Conservation (phyloP, 2,329 filamentous ascomycete species). For the Trichoderma brevicompactum region DNA sequence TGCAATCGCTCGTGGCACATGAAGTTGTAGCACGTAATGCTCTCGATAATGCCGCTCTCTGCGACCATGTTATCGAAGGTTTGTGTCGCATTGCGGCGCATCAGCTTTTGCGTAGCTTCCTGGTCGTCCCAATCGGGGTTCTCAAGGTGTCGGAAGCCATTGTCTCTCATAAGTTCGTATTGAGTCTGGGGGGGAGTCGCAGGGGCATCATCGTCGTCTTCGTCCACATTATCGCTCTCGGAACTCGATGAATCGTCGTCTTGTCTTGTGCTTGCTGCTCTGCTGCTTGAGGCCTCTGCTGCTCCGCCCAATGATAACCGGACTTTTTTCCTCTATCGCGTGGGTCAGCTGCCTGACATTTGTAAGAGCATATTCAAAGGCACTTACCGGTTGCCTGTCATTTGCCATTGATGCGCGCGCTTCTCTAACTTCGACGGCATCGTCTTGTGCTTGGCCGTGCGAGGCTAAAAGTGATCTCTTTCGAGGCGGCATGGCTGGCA, state of each 20-base stretch:
- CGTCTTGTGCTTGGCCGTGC: constrained; percentile 41
- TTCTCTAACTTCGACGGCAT: constrained; percentile 42
- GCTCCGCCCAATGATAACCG: constrained; percentile 40
- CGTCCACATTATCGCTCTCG: constrained; percentile 42
- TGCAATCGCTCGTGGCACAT: constrained; percentile 90
- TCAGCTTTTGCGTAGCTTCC: constrained; percentile 67
- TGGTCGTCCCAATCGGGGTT: constrained; percentile 64
- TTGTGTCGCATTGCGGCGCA: constrained; percentile 49
- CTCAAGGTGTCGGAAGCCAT: constrained; percentile 60
- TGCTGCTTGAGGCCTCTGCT: constrained; percentile 3
- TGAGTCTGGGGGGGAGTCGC: constrained; percentile 57
- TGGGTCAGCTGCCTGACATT: constrained; percentile 36
- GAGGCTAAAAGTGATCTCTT: constrained; percentile 22
- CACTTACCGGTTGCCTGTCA: constrained; percentile 35
- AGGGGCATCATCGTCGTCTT: constrained; percentile 29
- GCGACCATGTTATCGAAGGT: constrained; percentile 73
- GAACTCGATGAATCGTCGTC: constrained; percentile 36
- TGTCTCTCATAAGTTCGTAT: constrained; percentile 65
- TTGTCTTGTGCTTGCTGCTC: constrained; percentile 29
- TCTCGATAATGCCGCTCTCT: constrained; percentile 85
- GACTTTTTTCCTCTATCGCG: constrained; percentile 41
- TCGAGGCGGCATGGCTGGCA: constrained; percentile 6
- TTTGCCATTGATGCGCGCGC: constrained; percentile 48
- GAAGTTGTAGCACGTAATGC: constrained; percentile 87
- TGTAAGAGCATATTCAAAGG: not conserved